Base-by-base conservation (phyloP, 2,329 filamentous ascomycete genomes). In the Elsinoe australis region DNA sequence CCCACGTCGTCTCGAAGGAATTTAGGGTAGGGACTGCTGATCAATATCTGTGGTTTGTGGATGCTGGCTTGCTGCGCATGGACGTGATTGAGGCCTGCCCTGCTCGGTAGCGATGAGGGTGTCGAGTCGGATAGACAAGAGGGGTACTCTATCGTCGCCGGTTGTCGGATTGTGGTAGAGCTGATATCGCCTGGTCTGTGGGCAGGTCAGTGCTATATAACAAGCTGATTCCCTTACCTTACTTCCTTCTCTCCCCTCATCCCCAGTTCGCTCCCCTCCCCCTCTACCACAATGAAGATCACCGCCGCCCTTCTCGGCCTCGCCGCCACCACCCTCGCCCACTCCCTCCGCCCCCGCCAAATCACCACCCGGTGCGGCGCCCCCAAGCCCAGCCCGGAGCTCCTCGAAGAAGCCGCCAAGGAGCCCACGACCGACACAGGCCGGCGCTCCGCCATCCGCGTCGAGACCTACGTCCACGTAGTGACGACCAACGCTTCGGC, bases 391-490 rank as follows among this genome's bases (percentile, higher is more conserved):
- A 18, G 14, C 39, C n/a, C 12, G 12, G 39, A 44, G 14, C 39
- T 44, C 26, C 2, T 44, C 24, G 39, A 18, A 6, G 39, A 44
- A 21, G 39, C 39, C 39, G 39, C 39, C 39, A 44, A 44, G 7
- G 39, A 44, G 26, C 39, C 39, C 1, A 28, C 39, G 3, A n/a
- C 39, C 24, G 39, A 44, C 17, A 7, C 21, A n/a, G 14, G 21
- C 24, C 24, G 39, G 24, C 39, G 39, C 14, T 7, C 21, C 26
- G 39, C 24, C 39, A 18, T 44, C 26, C 10, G 21, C 9, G 39
- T 44, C 26, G 60, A 68, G 28, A 58, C 66, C 17, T 67, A 71
- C 57, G 68, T 72, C 56, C 71, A 73, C 57, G 63, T 73, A 44
- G 60, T 73, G 41, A 64, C 65, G 28, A 67, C 61, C n/a, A 50